Evolutionary conservation across 23 red algal genomes (phyloP), one percentile per base, ranked within the genome.

Genomic region (Gracilariopsis chorda): DNA sequence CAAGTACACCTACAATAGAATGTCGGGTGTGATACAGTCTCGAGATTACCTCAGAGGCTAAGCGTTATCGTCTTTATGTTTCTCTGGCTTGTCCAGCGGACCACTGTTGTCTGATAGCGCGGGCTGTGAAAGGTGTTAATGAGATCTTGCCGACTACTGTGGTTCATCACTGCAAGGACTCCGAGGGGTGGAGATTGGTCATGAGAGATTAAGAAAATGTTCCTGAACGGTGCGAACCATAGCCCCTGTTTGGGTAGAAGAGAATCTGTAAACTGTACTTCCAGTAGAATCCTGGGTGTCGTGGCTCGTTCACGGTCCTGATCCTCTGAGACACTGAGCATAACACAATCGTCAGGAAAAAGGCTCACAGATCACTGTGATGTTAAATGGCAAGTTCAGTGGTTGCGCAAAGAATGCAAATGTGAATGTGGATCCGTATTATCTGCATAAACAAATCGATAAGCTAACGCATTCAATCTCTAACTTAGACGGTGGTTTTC

Each of bases 241-340:
- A 98, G 45, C 86, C 80, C 46, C 46, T 94, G 41, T 87, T 76
- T 67, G 95, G 95, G 24, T 83, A 92, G 16, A 27, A 45, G 19
- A 83, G 23, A 28, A 79, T 98, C 35, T 56, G 82, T 10, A 83
- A 98, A 23, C 56, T 98, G 41, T 98, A 98, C 39, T 89, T 93
- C 35, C 86, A 98, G 77, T 90, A 87, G 11, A 64, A 87, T 7
- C 86, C 85, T n/a, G 73, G 77, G n/a, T 98, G 94, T 45, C 48
- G 34, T 35, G 95, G 95, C 1, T 74, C 91, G 30, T 98, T 98
- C 74, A 98, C 95, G 0, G 92, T 98, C 19, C 95, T 91, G 19
- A 79, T 98, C 75, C 71, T 98, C 6, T 98, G 95, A 91, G 95
- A 98, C 72, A 94, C 92, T 35, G 83, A 98, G 69, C 74, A 44